Evolutionary conservation across 768 basidiomycete genomes (phyloP).

Genomic region (Filobasidium wieringae): DNA sequence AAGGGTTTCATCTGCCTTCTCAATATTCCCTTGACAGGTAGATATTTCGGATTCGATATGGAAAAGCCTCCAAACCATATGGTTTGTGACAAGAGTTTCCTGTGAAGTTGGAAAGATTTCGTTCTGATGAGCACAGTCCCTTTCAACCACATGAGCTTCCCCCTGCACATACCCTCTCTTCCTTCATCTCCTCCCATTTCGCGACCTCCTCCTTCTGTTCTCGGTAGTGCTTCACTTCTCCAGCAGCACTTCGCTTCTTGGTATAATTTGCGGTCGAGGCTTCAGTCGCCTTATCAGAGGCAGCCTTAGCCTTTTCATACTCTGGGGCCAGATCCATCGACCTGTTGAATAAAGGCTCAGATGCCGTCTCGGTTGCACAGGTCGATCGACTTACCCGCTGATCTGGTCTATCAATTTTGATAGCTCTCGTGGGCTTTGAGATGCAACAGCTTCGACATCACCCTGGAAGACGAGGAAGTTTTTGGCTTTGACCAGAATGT

Average conservation of each 20-base stretch:
- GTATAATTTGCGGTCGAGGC: constrained; percentile 89
- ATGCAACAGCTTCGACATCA: constrained; percentile 94
- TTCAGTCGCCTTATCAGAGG: constrained; percentile 81
- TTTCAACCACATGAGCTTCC: constrained; percentile 1
- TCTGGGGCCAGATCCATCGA: constrained; percentile 77
- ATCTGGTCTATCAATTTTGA: constrained; percentile 89
- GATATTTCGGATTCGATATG: constrained; percentile 79
- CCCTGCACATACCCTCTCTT: constrained; percentile 56
- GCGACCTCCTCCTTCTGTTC: constrained; percentile 92
- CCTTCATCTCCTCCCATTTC: constrained; percentile 63
- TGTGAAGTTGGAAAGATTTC: constrained; percentile 27
- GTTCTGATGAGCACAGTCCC: constrained; percentile 8
- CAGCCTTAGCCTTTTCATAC: constrained; percentile 79
- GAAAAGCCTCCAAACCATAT: constrained; percentile 75
- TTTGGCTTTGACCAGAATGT: constrained; percentile 96
- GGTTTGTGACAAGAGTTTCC: constrained; percentile 70
- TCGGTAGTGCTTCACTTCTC: constrained; percentile 93
- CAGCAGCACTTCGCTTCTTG: constrained; percentile 81
- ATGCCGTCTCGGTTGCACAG: neutral
- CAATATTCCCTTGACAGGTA: constrained; percentile 55
- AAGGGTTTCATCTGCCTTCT: constrained; percentile 61
- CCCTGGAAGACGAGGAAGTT: constrained; percentile 99
- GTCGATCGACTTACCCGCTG: constrained; percentile 47
- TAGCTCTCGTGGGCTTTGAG: constrained; percentile 81
- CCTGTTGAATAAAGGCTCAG: constrained; percentile 19